phyloP scores from a whole-genome alignment of 768 basidiomycete genomes.

The Gelatoporia subvermispora region DNA sequence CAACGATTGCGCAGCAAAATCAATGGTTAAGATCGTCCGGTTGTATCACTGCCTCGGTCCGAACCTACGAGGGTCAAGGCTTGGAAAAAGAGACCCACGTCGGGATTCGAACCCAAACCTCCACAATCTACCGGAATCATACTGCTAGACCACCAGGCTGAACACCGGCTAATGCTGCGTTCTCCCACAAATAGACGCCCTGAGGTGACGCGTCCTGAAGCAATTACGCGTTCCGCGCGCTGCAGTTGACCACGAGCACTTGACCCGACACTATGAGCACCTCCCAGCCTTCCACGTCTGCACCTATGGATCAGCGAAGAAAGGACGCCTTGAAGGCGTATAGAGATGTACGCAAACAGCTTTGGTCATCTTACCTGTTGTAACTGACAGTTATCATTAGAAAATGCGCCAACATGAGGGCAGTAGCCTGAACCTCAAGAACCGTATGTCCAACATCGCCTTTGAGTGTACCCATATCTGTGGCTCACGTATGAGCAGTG shows the following conservation, averaged over 20 bases:
- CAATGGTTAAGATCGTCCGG: too few relatives aligned
- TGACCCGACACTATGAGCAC: slow-evolving; percentile 13
- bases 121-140: too few relatives aligned
- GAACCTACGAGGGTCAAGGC: too few relatives aligned
- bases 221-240: too few relatives aligned
- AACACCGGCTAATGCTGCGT: background rate
- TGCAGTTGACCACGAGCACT: too few relatives aligned
- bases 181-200: too few relatives aligned
- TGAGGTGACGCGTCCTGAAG: too few relatives aligned
- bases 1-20: too few relatives aligned
- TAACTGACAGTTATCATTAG: slow-evolving; percentile 37
- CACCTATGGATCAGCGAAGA: slow-evolving; percentile 66
- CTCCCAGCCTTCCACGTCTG: slow-evolving; percentile 21
- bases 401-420: slow-evolving; percentile 93
- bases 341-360: slow-evolving; percentile 68
- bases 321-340: slow-evolving; percentile 72
- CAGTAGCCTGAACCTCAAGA: slow-evolving; percentile 85
- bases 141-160: slow-evolving; percentile 18
- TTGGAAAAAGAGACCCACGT: too few relatives aligned
- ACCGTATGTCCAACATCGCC: slow-evolving; percentile 47
- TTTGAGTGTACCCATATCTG: background rate
- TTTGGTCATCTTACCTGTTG: slow-evolving; percentile 5
- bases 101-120: too few relatives aligned
- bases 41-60: too few relatives aligned
- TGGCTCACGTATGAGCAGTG: slow-evolving; percentile 43